Base-by-base conservation (phyloP, 139 green algal species). In the Chlamydomonas eustigma region DNA sequence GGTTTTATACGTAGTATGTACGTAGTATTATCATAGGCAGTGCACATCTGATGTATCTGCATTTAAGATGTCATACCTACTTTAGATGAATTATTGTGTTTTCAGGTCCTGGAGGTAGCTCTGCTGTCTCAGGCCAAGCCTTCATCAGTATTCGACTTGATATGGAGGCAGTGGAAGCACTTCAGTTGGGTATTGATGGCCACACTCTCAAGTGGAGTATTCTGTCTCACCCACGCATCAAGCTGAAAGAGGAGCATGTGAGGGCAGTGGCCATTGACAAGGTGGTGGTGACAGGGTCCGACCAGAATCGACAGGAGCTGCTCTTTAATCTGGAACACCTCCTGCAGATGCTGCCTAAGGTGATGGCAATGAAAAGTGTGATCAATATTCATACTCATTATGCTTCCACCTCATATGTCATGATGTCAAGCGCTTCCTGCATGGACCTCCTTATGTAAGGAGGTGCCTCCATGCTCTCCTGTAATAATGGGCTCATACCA, bases 121-220 rank as follows among this genome's bases (percentile, higher is more conserved):
- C 58, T 22, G 6, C 58, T 74, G 8, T 70, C 8, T 28, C 58
- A 38, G 80, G 83, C 28, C 74, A 86, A 33, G 82, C 84, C 0
- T 78, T 75, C 33, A 85, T 95, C 28, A 77, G 50, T 0, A 65
- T 95, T 1, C 65, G 66, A 0, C 82, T 97, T 31, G 87, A 97
- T 83, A 84, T 91, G 78, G 64, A 83, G 2, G 52, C 66, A 32
- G 89, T 95, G 4, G 30, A 80, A 2, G 76, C 84, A 30, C 71
- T 98, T 71, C 88, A 97, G 83, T 84, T 98, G 58, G 83, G 90
- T 51, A 75, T 98, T 8, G 82, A 87, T 69, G 84, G 83, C 2
- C 44, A 79, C 52, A 88, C 76, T 25, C 88, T 95, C 8, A 76
- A 76, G 51, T 73, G 68, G 52, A 35, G 75, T 50, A 91, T 94